Evolutionary conservation across 768 basidiomycete genomes (phyloP), one percentile per base, ranked within the genome.

Genomic region (Leccinum rimulosum): DNA sequence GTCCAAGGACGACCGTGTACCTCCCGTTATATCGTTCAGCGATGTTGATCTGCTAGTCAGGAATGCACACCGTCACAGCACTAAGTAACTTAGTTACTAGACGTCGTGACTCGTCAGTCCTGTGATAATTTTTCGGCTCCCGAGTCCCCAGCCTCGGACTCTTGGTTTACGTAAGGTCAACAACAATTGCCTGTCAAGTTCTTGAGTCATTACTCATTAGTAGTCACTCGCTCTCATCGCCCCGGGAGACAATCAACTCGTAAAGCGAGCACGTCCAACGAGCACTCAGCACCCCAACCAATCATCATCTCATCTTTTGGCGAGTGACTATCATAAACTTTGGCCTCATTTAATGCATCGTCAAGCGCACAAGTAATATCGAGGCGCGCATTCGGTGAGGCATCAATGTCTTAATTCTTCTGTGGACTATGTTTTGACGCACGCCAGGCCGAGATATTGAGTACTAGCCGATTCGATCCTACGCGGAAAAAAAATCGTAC

Each of bases 401-500:
- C 28, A 10, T 15, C 10, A 17, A 6, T 28, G 27, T 30, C 30
- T 30, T 30, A 30, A 30, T 8, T 57, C 6, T 8, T 11, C 30
- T 66, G 11, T 14, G 28, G 17, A 10, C 50, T 60, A 30, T 25
- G 59, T 36, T n/a, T n/a, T n/a, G 9, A 43, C 40, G 7, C 19
- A 25, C 48, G 11, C 43, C 51, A 90, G 88, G 87, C 80, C 8
- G 96, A 99, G 77, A 93, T 98, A 62, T 64, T 95, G 63, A 91
- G 91, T 30, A 30, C 30, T 66, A 92, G 93, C 77, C 83, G 93
- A 65, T 98, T 98, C 71, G 93, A 96, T 68, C 93, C 95, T 12
- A 89, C 89, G 2, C 96, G 96, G 7, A 88, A 95, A 72, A 92
- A 91, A 64, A 86, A 95, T 95, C 40, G 94, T 30, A 30, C 94